Percentiles rank a stretch among this genome's conserved stretches.
Conservation (phyloP, 2,329 filamentous ascomycete species). For the Pseudonectria buxi region DNA sequence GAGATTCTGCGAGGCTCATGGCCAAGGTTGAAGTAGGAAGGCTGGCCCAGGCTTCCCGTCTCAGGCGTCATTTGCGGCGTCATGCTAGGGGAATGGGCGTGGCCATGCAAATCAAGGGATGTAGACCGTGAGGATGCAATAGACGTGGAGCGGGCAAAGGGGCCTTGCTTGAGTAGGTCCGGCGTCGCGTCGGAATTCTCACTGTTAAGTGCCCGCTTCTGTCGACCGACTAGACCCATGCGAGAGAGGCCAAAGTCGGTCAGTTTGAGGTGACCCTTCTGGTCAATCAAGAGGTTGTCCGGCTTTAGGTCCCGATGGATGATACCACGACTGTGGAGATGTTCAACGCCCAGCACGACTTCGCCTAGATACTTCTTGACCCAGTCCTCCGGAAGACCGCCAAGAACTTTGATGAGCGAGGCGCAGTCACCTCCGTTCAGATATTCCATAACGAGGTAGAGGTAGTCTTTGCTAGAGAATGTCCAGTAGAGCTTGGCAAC, state of each 20-base stretch:
- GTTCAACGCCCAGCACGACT: conserved; percentile 93
- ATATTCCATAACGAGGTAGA: conserved; percentile 99
- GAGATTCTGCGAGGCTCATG: conserved; percentile 65
- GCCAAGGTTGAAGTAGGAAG: conserved; percentile 84
- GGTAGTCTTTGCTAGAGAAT: conserved; percentile 97
- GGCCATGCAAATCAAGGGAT: conserved; percentile 79
- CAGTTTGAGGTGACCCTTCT: conserved; percentile 91
- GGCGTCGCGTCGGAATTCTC: conserved; percentile 75
- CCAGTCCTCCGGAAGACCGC: conserved; percentile 92
- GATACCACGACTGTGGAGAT: conserved; percentile 88
- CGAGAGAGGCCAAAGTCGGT: conserved; percentile 96
- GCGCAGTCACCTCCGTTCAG: conserved; percentile 96
- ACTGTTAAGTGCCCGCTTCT: conserved; percentile 84
- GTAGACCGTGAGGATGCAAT: conserved; percentile 86
- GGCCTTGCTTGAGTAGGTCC: conserved; percentile 85
- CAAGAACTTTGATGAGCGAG: conserved; percentile 89
- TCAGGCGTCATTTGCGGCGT: conserved; percentile 84
- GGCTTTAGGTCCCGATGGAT: conserved; percentile 96
- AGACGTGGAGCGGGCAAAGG: conserved; percentile 79
- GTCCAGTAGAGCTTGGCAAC: conserved; percentile 99
- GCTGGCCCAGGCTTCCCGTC: conserved; percentile 60
- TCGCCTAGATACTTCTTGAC: conserved; percentile 95
- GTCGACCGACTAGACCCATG: conserved; percentile 93
- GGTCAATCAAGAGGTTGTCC: conserved; percentile 94
- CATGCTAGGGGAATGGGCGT: conserved; percentile 65